Evolutionary conservation across 768 basidiomycete species (phyloP).

Genomic region (Panaeolus cyanescens): DNA sequence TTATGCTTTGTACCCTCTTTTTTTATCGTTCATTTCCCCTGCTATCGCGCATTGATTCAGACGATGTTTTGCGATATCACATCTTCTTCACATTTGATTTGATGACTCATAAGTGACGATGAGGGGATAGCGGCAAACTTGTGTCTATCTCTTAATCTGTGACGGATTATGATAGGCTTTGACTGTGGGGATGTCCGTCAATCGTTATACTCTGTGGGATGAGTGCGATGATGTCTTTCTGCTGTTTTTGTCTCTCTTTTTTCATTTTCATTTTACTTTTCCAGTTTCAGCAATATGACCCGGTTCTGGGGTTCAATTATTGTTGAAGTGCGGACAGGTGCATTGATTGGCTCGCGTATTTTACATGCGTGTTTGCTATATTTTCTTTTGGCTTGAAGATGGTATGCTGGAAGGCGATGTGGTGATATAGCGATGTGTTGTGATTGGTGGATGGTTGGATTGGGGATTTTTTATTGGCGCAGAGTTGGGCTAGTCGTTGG

Average conservation of each 20-base stretch:
- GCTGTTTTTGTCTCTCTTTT: neutral
- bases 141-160: neutral
- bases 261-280: neutral
- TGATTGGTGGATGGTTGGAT: too few species aligned
- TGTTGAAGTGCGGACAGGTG: too few species aligned
- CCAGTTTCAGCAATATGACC: neutral
- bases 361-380: too few species aligned
- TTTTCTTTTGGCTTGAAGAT: too few species aligned
- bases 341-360: too few species aligned
- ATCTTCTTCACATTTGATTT: neutral
- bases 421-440: too few species aligned
- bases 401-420: too few species aligned
- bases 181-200: neutral
- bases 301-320: neutral
- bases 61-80: neutral
- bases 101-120: neutral
- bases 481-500: neutral
- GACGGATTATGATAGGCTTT: neutral
- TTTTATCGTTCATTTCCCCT: neutral
- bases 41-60: neutral
- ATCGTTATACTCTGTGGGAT: neutral
- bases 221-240: neutral
- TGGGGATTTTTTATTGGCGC: neutral
- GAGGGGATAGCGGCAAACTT: neutral
- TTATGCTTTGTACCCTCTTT: neutral